Evolutionary conservation across 768 basidiomycete species (phyloP).

Genomic region (Tricholoma sp.): DNA sequence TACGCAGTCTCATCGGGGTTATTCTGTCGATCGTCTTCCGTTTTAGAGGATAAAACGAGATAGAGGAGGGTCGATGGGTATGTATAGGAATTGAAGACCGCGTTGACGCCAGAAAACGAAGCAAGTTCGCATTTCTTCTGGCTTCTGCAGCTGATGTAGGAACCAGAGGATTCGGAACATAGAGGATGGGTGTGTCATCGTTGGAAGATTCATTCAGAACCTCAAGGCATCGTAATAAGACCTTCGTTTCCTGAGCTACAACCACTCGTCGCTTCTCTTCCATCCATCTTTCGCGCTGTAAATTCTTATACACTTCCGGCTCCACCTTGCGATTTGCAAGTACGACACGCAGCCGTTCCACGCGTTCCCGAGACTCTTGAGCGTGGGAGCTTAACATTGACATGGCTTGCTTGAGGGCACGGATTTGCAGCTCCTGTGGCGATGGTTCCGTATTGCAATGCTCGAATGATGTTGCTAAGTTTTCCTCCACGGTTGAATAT

Average conservation of each 20-base stretch:
- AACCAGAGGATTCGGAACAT: constrained; percentile 4
- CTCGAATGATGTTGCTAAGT: constrained; percentile 30
- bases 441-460: constrained; percentile 29
- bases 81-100: constrained; percentile 27
- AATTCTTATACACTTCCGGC: constrained; percentile 28
- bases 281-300: constrained; percentile 46
- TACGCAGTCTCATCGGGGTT: constrained; percentile 28
- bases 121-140: constrained; percentile 31
- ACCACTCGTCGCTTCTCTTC: constrained; percentile 39
- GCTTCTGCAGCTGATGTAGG: constrained; percentile 15
- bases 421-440: constrained; percentile 42
- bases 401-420: constrained; percentile 39
- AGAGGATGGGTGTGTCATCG: constrained; percentile 7
- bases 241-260: constrained; percentile 31
- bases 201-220: constrained; percentile 17
- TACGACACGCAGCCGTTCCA: constrained; percentile 32
- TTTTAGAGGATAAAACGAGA: constrained; percentile 21
- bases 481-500: constrained; percentile 40
- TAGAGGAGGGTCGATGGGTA: constrained; percentile 19
- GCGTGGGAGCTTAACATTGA: constrained; percentile 38
- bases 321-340: constrained; percentile 35
- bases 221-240: constrained; percentile 29
- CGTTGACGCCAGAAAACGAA: constrained; percentile 31
- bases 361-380: constrained; percentile 37
- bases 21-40: constrained; percentile 31